phyloP scores from a whole-genome alignment of 345 rosid genomes.

The Eucalyptus tenuipes region DNA sequence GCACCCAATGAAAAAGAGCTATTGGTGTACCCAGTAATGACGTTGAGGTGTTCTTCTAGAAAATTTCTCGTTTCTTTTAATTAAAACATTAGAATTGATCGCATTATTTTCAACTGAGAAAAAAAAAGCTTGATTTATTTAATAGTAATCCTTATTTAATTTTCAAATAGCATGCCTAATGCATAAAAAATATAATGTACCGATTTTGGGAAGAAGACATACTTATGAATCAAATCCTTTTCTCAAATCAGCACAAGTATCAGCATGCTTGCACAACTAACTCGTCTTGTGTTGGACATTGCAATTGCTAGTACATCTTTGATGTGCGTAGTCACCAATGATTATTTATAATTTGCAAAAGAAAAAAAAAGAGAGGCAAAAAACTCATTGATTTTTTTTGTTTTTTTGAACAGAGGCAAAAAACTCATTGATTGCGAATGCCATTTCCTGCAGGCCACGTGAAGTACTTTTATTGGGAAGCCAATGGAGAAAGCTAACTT shows the following conservation, averaged over 20 bases:
- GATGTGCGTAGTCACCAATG: neutral
- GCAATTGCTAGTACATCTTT: neutral
- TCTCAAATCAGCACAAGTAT: neutral
- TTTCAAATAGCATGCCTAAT: neutral
- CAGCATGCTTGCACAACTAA: neutral
- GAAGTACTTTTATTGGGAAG: neutral
- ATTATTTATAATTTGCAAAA: neutral
- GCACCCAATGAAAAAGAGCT: neutral
- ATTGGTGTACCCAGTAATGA: neutral
- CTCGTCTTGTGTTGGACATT: neutral
- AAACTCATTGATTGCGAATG: neutral
- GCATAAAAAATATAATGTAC: neutral
- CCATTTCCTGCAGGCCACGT: neutral
- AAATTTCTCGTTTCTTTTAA: neutral
- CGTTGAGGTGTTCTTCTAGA: fast-evolving
- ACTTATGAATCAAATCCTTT: neutral
- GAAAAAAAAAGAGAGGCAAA: neutral
- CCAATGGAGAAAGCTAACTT: neutral
- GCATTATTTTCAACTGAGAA: neutral
- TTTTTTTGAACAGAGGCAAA: too few species aligned
- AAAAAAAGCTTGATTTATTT: neutral
- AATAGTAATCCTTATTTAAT: neutral
- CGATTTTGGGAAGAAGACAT: neutral
- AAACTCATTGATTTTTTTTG: neutral
- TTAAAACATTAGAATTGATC: neutral